Evolutionary conservation across 2,329 filamentous ascomycete genomes (phyloP).

Genomic region (Dissoconium aciculare): DNA sequence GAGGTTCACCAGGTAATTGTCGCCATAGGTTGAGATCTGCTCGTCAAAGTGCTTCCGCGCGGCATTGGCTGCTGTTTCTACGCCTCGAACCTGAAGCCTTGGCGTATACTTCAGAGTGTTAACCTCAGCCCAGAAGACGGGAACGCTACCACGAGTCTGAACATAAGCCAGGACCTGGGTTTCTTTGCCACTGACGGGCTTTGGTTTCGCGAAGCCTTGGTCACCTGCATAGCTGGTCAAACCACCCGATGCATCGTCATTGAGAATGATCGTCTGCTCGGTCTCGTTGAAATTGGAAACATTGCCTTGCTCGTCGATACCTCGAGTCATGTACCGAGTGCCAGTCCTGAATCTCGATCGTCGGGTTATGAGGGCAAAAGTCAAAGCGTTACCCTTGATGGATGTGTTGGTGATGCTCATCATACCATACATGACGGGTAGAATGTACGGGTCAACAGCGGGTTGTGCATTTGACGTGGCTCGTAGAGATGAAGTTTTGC

Average conservation of each 20-base stretch:
- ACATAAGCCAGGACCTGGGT: slow-evolving; percentile 87
- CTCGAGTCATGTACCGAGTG: slow-evolving; percentile 87
- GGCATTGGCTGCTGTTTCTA: slow-evolving; percentile 64
- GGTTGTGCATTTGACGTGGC: slow-evolving; percentile 55
- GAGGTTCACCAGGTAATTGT: slow-evolving; percentile 93
- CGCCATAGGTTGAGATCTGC: slow-evolving; percentile 84
- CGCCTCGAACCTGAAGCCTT: slow-evolving; percentile 70
- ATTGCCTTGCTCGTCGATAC: slow-evolving; percentile 81
- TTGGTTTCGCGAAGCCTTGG: slow-evolving; percentile 59
- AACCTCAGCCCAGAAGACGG: slow-evolving; percentile 90
- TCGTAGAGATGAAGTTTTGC: slow-evolving; percentile 37
- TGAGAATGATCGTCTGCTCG: slow-evolving; percentile 79
- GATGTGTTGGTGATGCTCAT: slow-evolving; percentile 75
- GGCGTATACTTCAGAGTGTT: slow-evolving; percentile 87
- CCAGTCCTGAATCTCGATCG: slow-evolving; percentile 78
- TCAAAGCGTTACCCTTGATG: slow-evolving; percentile 72
- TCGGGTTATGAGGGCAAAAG: slow-evolving; percentile 74
- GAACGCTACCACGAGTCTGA: slow-evolving; percentile 90
- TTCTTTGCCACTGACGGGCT: slow-evolving; percentile 52
- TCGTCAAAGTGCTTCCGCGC: slow-evolving; percentile 82
- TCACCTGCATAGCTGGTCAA: slow-evolving; percentile 69
- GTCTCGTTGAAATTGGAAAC: slow-evolving; percentile 99
- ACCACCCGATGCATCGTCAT: slow-evolving; percentile 57
- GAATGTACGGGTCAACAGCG: slow-evolving; percentile 74
- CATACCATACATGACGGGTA: slow-evolving; percentile 94